A percentile compares a stretch with the other conserved stretches of the same genome.
Conservation (phyloP, 2,329 filamentous ascomycete species). For the Sporothrix protearum region DNA sequence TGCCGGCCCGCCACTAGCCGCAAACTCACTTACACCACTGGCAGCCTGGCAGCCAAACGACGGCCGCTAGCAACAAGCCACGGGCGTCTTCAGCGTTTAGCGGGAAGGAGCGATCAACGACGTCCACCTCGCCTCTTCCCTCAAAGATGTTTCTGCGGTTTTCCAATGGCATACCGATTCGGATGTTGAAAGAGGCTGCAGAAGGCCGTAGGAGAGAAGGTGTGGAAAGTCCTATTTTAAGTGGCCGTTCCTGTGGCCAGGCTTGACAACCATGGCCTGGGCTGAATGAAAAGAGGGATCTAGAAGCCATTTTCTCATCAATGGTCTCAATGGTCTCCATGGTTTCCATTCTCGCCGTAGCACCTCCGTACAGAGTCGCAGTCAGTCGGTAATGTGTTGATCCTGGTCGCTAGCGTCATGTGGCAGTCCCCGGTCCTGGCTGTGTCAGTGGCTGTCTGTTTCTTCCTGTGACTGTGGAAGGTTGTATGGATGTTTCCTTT, state of each 20-base stretch:
- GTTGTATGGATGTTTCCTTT: neutral
- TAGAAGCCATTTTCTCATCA: neutral
- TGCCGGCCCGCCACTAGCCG: neutral
- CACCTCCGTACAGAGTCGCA: conserved; percentile 1
- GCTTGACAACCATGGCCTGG: neutral
- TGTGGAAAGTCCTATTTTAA: neutral
- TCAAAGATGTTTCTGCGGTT: neutral
- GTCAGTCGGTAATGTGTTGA: neutral
- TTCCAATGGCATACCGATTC: neutral
- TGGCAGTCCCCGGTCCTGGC: neutral
- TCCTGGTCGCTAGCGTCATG: neutral
- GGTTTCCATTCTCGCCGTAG: too few relatives aligned
- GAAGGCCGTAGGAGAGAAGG: neutral
- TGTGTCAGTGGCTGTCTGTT: neutral
- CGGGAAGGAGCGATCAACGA: neutral
- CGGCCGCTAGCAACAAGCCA: neutral
- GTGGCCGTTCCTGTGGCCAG: neutral
- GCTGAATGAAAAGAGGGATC: neutral
- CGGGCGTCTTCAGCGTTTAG: neutral
- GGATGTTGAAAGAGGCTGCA: too few relatives aligned
- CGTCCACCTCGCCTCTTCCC: neutral
- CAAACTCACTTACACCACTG: conserved; percentile 3
- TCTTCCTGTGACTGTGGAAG: neutral
- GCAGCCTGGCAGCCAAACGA: neutral
- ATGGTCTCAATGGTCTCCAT: neutral